A percentile compares a stretch with the other conserved stretches of the same genome.
Conservation (phyloP, 1,284 basidiomycete species). For the Malassezia restricta region DNA sequence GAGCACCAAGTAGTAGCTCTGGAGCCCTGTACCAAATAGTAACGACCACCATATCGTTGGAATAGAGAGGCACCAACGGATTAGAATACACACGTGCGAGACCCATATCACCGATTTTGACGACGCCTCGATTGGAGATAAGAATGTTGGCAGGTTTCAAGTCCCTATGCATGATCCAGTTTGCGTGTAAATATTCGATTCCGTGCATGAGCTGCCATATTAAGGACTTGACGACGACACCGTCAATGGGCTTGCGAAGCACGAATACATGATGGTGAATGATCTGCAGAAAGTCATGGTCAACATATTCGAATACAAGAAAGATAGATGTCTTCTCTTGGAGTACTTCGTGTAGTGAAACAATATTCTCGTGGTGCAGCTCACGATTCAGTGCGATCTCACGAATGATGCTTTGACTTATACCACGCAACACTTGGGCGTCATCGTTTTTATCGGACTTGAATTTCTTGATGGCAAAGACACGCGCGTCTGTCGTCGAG, state of each 20-base stretch:
- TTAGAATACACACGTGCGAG: conserved; percentile 75
- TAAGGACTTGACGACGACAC: conserved; percentile 74
- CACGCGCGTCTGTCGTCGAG: conserved; percentile 13
- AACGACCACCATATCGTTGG: conserved; percentile 91
- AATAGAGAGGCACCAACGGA: conserved; percentile 65
- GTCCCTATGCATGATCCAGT: conserved; percentile 89
- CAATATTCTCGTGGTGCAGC: conserved; percentile 81
- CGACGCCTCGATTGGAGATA: conserved; percentile 72
- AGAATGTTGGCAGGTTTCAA: conserved; percentile 98
- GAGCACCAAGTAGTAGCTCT: conserved; percentile 81
- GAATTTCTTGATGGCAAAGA: conserved; percentile 96
- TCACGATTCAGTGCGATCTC: conserved; percentile 96
- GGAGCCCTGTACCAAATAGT: conserved; percentile 99
- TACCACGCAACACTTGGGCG: conserved; percentile 69
- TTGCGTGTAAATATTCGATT: conserved; percentile 82
- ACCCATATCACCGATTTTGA: conserved; percentile 95
- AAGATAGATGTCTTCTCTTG: conserved; percentile 76
- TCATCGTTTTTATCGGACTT: conserved; percentile 73
- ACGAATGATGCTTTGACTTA: conserved; percentile 88
- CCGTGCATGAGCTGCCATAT: conserved; percentile 93
- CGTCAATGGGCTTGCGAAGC: conserved; percentile 61
- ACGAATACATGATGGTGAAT: conserved; percentile 93
- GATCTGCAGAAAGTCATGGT: conserved; percentile 80
- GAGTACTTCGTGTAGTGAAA: conserved; percentile 82
- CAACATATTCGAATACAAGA: conserved; percentile 98